A percentile compares a stretch with the other conserved stretches of the same genome.
phyloP scores from a whole-genome alignment of 2,329 filamentous ascomycete species.

The Atkinsonella hypoxylon region DNA sequence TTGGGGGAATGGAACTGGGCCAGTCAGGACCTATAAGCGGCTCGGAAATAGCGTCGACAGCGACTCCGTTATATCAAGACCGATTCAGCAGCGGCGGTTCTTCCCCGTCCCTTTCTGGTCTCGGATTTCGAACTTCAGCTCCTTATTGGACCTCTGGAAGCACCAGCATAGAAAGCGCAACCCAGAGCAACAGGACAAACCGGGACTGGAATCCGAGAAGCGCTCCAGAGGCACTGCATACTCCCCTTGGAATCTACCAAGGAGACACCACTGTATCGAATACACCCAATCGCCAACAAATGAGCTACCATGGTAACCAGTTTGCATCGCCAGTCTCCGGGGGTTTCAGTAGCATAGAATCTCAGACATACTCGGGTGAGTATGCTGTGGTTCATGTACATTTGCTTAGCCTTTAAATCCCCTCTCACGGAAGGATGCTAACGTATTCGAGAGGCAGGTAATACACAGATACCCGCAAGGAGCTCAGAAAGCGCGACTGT shows the following conservation, averaged over 20 bases:
- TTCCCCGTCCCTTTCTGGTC: conserved; percentile 32
- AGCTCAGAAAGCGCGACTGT: conserved; percentile 33
- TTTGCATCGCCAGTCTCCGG: conserved; percentile 20
- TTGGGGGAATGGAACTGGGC: conserved; percentile 54
- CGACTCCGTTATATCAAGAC: conserved; percentile 42
- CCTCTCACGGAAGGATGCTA: background rate
- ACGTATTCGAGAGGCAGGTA: background rate
- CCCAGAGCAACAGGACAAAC: background rate
- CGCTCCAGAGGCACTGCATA: background rate
- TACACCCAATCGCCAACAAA: conserved; percentile 34
- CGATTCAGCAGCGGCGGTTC: conserved; percentile 41
- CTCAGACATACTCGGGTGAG: conserved; percentile 40
- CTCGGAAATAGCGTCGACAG: conserved; percentile 44
- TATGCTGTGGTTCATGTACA: conserved; percentile 1
- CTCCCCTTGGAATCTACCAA: conserved; percentile 1
- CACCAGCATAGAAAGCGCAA: background rate
- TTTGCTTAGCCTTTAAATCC: no score
- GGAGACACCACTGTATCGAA: conserved; percentile 10
- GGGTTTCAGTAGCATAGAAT: conserved; percentile 35
- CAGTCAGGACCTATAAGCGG: conserved; percentile 36
- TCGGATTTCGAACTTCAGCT: background rate
- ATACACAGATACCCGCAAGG: conserved; percentile 11
- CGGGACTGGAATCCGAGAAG: conserved; percentile 4
- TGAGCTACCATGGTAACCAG: conserved; percentile 13
- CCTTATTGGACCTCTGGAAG: conserved; percentile 4